These are phyloP conservation scores for Aspergillus nanangensis DNA, from an alignment of 495 filamentous ascomycete species.

Conservation along the genomic window DNA sequence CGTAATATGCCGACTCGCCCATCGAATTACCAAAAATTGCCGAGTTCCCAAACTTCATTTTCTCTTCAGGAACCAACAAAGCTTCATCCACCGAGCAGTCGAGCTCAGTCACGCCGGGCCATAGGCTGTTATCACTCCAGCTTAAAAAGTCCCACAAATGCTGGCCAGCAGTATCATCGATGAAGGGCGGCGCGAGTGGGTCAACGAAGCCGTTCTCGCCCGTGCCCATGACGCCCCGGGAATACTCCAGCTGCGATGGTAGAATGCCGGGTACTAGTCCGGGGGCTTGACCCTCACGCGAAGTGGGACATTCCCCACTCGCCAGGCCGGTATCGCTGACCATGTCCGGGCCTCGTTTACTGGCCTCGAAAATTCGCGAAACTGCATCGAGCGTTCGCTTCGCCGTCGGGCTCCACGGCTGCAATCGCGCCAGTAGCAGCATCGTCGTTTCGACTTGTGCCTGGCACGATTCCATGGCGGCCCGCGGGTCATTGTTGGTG, in stretches of 20 bases:
- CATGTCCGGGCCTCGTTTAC: conserved; percentile 26
- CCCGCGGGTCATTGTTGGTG: conserved; percentile 48
- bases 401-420: conserved; percentile 66
- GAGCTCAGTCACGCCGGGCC: conserved; percentile 30
- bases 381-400: conserved; percentile 66
- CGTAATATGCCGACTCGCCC: conserved; percentile 24
- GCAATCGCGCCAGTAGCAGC: conserved; percentile 62
- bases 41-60: conserved; percentile 21
- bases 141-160: conserved; percentile 42
- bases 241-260: conserved; percentile 17
- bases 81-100: conserved; percentile 22
- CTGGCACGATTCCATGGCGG: conserved; percentile 42
- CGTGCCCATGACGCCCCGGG: conserved; percentile 13
- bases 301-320: conserved; percentile 12
- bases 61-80: conserved; percentile 27
- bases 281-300: conserved; percentile 16
- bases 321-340: conserved; percentile 6
- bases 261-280: conserved; percentile 1
- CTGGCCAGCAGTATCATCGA: conserved; percentile 32
- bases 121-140: conserved; percentile 37
- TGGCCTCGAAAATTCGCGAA: conserved; percentile 64
- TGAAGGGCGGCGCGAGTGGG: conserved; percentile 21
- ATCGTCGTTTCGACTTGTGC: conserved; percentile 65
- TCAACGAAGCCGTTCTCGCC: conserved; percentile 24
- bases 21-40: conserved; percentile 23